Evolutionary conservation across 2,329 filamentous ascomycete species (phyloP).

Genomic region (Orbilia ellipsospora): DNA sequence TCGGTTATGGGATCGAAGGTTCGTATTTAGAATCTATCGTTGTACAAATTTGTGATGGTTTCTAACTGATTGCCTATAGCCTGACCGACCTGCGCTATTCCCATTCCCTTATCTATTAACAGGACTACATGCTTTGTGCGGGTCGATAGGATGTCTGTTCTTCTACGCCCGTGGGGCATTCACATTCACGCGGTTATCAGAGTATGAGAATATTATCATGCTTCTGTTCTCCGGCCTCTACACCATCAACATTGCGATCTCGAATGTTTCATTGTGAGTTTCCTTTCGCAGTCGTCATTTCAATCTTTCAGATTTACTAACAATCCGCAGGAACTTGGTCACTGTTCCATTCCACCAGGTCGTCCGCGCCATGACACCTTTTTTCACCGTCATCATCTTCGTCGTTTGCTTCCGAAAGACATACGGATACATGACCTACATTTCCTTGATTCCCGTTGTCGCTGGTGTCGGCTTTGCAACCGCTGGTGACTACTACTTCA

Average conservation of each 20-base stretch:
- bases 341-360: conserved; percentile 76
- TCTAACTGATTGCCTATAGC: conserved; percentile 62
- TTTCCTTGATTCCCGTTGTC: conserved; percentile 72
- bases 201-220: conserved; percentile 69
- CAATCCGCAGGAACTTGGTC: conserved; percentile 63
- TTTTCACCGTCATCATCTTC: conserved; percentile 73
- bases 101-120: conserved; percentile 72
- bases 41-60: background rate
- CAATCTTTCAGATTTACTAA: background rate
- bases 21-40: background rate
- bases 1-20: conserved; percentile 65
- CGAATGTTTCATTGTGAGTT: conserved; percentile 71
- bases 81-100: conserved; percentile 62
- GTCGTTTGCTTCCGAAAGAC: conserved; percentile 68
- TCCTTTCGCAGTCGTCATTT: too few species aligned
- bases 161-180: conserved; percentile 69
- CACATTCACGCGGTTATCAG: conserved; percentile 67
- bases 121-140: conserved; percentile 70
- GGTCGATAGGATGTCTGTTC: conserved; percentile 68
- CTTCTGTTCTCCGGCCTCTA: conserved; percentile 71
- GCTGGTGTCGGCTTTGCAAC: conserved; percentile 71
- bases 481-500: conserved; percentile 73
- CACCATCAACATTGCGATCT: conserved; percentile 73
- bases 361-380: conserved; percentile 71
- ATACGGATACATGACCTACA: conserved; percentile 70